Base-by-base conservation (phyloP, 2,329 filamentous ascomycete species). In the Aspergillus hortae region DNA sequence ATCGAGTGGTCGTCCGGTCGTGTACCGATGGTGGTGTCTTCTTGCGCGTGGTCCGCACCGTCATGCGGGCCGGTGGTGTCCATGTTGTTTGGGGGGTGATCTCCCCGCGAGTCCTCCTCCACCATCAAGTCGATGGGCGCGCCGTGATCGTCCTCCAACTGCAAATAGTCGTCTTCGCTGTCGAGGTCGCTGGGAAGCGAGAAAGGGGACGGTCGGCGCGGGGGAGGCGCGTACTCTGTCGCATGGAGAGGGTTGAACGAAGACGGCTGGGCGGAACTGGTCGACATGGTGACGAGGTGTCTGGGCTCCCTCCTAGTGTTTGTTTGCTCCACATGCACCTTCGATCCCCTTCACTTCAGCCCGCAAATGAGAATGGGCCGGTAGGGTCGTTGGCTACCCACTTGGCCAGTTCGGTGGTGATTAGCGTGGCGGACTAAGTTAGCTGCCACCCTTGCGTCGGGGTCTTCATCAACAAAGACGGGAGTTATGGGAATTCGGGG, bases 251-350 rank as follows among this genome's bases (percentile, higher is more conserved):
- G 56, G 49, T 56, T 52, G 48, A 50, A 52, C 33, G 55, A 46
- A 43, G 56, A 55, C 46, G 50, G 48, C 46, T 52, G 53, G 44
- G 49, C 49, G 52, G 61, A 55, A 33, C 48, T 57, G 56, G 65
- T 68, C 64, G 65, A 67, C 59, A 68, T 66, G 64, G 66, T 64
- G 64, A 69, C 62, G 56, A 57, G 32, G 27, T 44, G 60, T 53
- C 58, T 46, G 54, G 56, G 57, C 61, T 54, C 43, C 10, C 7
- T n/a, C 14, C 14, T n/a, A 38, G 43, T 59, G 61, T 67, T 61
- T 61, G 50, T 63, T 62, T 57, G 60, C 65, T 59, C 59, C 58
- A 60, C 59, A 53, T 55, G 35, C 40, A 52, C 46, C 36, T 54
- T 32, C 25, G 49, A 51, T 32, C 35, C 25, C 21, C 23, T n/a